These are phyloP conservation scores for Beauveria scarabaeidicola DNA, from an alignment of 2,329 filamentous ascomycete species.

Conservation along the genomic window DNA sequence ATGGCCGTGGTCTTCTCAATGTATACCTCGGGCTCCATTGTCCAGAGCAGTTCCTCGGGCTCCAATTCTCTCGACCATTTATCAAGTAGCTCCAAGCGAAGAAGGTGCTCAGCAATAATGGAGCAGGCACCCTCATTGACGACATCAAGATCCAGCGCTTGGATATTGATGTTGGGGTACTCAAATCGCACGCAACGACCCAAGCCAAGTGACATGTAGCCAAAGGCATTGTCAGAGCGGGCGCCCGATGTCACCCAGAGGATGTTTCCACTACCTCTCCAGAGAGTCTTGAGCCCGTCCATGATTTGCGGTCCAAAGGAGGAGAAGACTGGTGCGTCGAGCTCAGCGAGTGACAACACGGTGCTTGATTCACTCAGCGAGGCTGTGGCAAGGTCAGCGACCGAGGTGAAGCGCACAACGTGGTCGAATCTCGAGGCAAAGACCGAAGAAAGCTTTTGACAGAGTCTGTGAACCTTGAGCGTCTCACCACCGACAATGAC, in stretches of 20 bases:
- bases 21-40: not conserved
- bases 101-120: not conserved
- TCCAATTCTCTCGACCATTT: not conserved
- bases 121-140: not conserved
- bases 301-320: slow-evolving; percentile 25
- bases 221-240: slow-evolving; percentile 15
- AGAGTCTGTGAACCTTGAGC: not conserved
- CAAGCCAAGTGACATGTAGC: slow-evolving; percentile 14
- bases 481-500: not conserved
- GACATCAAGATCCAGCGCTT: slow-evolving; percentile 2
- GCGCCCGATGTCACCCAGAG: slow-evolving; percentile 19
- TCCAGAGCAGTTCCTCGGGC: not conserved
- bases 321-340: slow-evolving; percentile 18
- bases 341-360: slow-evolving; percentile 13
- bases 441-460: slow-evolving; percentile 12
- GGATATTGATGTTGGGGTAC: slow-evolving; percentile 7
- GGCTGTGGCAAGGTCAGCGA: too few relatives aligned
- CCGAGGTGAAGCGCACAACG: not conserved
- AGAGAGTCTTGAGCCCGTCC: slow-evolving; percentile 15
- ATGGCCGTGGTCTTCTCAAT: not conserved
- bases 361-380: slow-evolving; percentile 5
- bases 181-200: slow-evolving; percentile 4
- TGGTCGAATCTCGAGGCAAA: too few relatives aligned
- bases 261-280: slow-evolving; percentile 13
- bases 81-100: not conserved